Base-by-base conservation (phyloP, 352 stramenopile species). In the Phytophthora boehmeriae region DNA sequence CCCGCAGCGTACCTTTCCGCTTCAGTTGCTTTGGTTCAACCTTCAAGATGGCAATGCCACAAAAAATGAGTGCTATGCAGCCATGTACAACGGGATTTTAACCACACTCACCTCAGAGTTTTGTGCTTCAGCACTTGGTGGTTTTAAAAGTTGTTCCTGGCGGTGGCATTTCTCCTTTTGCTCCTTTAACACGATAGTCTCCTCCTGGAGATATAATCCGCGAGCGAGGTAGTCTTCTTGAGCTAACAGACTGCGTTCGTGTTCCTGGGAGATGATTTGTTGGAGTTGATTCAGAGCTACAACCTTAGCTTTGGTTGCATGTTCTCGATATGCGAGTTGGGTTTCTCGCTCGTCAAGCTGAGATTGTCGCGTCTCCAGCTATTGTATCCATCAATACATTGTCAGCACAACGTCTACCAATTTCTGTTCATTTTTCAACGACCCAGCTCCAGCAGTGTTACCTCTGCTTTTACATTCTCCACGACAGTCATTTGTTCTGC, bases 1-100 rank as follows among this genome's bases (percentile, higher is more conserved):
- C 53, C 5, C 60, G 27, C 22, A 68, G 35, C 44, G 45, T 65
- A 44, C 39, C 52, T 41, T 68, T 65, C 25, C 71, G 60, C 76
- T 75, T 65, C 58, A 73, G 16, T 57, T 63, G 54, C 65, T 62
- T 23, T 5, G 20, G 23, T 49, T 42, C 39, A 23, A 17, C 41
- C 48, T 66, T 41, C 34, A 22, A 38, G 35, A 32, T 23, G 19
- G 0, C 11, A 36, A n/a, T 0, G 19, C n/a, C 5, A 50, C 41
- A 46, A 43, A 46, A 63, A 28, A 45, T 16, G n/a, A 54, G 16
- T 20, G 13, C 22, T 20, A 6, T 30, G 6, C 25, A 30, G 25
- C 25, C 5, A 25, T 35, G 1, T 28, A 48, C 22, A 2, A n/a
- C 8, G 3, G 14, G 34, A 9, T 39, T 39, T 39, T 13, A 17